Evolutionary conservation across 116 monocot species (phyloP), one percentile per base, ranked within the genome.

Genomic region (Posidonia oceanica): DNA sequence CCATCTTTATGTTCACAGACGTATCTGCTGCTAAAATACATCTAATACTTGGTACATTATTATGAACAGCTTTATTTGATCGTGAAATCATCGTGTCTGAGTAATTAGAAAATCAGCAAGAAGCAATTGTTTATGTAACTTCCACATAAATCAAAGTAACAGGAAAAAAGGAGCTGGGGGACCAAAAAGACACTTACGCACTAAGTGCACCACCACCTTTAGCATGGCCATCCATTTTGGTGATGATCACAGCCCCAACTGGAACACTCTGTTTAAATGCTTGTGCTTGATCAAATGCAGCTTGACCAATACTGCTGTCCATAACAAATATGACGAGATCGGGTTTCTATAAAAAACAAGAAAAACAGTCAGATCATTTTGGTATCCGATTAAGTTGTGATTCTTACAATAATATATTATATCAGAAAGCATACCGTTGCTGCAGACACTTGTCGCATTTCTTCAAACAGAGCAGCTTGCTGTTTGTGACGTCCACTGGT

Each of bases 161-260:
- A 48, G 7, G 48, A 48, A 48, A 29, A 29, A 29, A 29, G 29
- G 29, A 41, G 11, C 41, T 18, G 20, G 18, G 7, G 18, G 40
- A 38, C 40, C 14, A 18, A 58, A 39, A 72, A 14, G 52, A 52
- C 41, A 97, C 97, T 92, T 80, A 97, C 97, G 97, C 93, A 76
- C 97, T 97, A 79, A 97, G 93, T 36, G 93, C 93, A 73, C 97
- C 97, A 72, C 97, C 97, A 75, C 97, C 97, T 84, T 89, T 97
- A 22, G 97, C 97, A 84, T 97, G 97, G 52, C 97, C 97, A 79
- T 97, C 97, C 97, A 97, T 97, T 81, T 97, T 97, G 16, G 93
- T 90, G 12, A 98, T 69, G 75, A 98, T 93, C 61, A 98, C 98
- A 83, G 98, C 93, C 53, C 98, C 98, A 56, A 98, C 93, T 13